Evolutionary conservation across 176 grass and related monocot species (phyloP), one percentile per base, ranked within the genome.

Genomic region (Eleusine coracana): DNA sequence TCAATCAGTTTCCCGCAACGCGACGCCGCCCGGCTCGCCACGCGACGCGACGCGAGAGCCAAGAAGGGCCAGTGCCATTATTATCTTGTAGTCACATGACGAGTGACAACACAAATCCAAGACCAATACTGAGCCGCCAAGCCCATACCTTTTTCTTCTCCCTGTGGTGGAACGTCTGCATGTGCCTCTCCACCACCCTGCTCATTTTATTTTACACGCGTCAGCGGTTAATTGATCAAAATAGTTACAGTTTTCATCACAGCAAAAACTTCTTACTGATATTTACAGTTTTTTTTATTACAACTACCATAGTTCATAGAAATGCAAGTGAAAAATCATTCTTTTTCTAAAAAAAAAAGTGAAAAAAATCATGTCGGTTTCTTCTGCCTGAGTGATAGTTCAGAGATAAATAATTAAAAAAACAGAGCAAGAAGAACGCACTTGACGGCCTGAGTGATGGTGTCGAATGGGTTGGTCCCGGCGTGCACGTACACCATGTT

Each of bases 91-190:
- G 29, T 49, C 76, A 51, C 55, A 66, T 37, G 61, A 45, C 29
- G 48, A 50, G 48, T 25, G 36, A 40, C 9, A 18, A 23, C 6
- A n/a, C 29, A 15, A 49, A 48, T 7, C 6, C 15, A 25, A 12
- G 46, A 15, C 20, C 42, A 31, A 51, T 34, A 20, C 0, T 0
- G 52, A 2, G 14, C n/a, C 15, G 5, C 4, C 34, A 14, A 14
- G 31, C 31, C 31, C 5, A 8, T 52, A 79, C 76, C 76, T 67
- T 79, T 51, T 97, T 97, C 87, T 64, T 92, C 2, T 94, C 91
- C 29, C 91, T 42, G 68, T 89, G 87, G 70, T 94, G 94, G 69
- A 97, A 97, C 17, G 87, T 94, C 75, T 85, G 76, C 83, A 92
- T 75, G 63, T 90, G 91, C 87, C 79, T 92, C 91, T 97, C 94